Evolutionary conservation across 495 filamentous ascomycete species (phyloP), one percentile per base, ranked within the genome.

Genomic region (Talaromyces thailandensis): DNA sequence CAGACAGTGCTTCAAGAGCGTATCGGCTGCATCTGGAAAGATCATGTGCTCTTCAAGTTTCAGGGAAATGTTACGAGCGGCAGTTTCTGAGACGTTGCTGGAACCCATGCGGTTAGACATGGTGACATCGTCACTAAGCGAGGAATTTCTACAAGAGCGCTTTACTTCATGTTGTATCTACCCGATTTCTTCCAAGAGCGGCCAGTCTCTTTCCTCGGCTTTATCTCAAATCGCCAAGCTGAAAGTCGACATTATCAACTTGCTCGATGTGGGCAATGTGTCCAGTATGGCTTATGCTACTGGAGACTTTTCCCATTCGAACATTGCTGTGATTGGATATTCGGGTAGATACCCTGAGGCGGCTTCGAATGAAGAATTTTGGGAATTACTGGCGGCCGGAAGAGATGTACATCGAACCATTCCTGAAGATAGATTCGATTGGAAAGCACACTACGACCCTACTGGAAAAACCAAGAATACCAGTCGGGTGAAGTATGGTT

Each of bases 291-390:
- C 16, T 43, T 43, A 1, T n/a, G 12, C 37, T 43, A 43, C 37
- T 0, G 37, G 37, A 0, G 16, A 43, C 14, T 43, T 43, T 43
- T 43, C 37, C 9, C 65, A 64, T 1, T 81, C 72, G 35, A 79
- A 80, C 59, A 76, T 92, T 51, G 89, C 89, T 23, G 88, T 92
- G 61, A 84, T 92, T 53, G 89, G 88, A 57, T 86, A 89, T 77
- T 87, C 88, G 2, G 86, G 88, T 32, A 78, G 89, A 58, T 89
- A 92, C 64, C 89, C 89, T 1, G 86, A 88, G 53, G 84, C 86
- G 1, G 79, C 81, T 4, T 83, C 81, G 62, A 76, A 81, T 21
- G 73, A 78, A 40, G 63, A 70, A 14, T 74, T 75, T 61, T 80
- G 78, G 78, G 63, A 75, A 4, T 62, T 74, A 1, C 64, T 81